Base-by-base conservation (phyloP, 805 yeast species). In the Grigorovia transvaalensis region DNA sequence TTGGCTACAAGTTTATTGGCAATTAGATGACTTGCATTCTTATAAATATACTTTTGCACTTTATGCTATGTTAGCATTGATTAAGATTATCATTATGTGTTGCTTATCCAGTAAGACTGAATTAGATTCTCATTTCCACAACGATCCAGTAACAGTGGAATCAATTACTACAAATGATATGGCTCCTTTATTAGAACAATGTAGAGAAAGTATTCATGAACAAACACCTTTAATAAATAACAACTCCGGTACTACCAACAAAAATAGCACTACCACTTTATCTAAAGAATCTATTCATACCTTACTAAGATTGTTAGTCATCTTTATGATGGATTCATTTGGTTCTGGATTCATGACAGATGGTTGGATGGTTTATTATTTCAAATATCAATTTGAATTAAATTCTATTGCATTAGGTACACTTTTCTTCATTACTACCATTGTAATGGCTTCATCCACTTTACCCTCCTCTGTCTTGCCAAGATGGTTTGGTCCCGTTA, bases 341-440 rank as follows among this genome's bases (percentile, higher is more conserved):
- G 96, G 95, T 0, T 81, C 80, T 56, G 96, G 96, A 1, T 85
- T 89, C 66, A 85, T 88, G 88, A 82, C 95, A 1, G 74, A 82
- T 46, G 84, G 96, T 1, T 90, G 96, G 96, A 75, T 85, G 45
- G 88, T 88, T 43, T 89, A 84, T 64, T 89, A 86, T 67, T 83
- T 87, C 71, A 78, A 80, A 51, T 75, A 74, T 40, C 66, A 71
- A 13, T 88, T 83, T 58, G 57, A 65, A 1, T 67, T 80, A 30
- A 65, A 81, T 1, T 80, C 89, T 2, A 69, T 82, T 0, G 66
- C 74, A 0, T 68, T 88, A 46, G 96, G 96, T 5, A 56, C 75
- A 1, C 69, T 88, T 30, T 87, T 87, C 64, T 85, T 85, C 58
- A 56, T 71, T 40, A 78, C 87, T 0, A 84, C 81, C 57, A 56